Percentiles rank a stretch among this genome's conserved stretches.
phyloP scores from a whole-genome alignment of 768 basidiomycete species.

The Phallus indusiatus region DNA sequence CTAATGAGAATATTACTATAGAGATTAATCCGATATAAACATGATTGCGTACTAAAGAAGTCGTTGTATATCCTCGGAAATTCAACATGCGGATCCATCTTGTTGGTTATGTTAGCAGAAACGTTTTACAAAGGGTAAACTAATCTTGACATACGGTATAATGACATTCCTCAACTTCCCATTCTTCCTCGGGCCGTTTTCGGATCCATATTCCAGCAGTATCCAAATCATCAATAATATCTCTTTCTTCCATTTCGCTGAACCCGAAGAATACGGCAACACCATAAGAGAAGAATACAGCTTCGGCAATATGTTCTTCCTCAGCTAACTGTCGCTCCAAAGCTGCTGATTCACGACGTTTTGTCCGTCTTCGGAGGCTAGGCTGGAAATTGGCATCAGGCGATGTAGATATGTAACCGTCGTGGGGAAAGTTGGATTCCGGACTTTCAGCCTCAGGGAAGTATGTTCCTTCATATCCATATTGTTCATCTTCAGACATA shows the following conservation, averaged over 20 bases:
- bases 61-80: constrained; percentile 94
- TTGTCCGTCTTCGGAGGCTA: not conserved
- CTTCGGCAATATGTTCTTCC: constrained; percentile 53
- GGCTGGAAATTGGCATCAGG: constrained; percentile 10
- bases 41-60: constrained; percentile 68
- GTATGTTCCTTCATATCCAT: constrained; percentile 82
- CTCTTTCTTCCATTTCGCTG: constrained; percentile 64
- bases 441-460: constrained; percentile 33
- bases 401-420: constrained; percentile 52
- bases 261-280: constrained; percentile 91
- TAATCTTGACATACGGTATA: constrained; percentile 47
- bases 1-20: constrained; percentile 19
- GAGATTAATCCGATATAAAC: not conserved
- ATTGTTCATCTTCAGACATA: constrained; percentile 82
- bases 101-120: constrained; percentile 4
- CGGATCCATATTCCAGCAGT: constrained; percentile 61
- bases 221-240: constrained; percentile 76
- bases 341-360: not conserved
- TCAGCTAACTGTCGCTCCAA: constrained; percentile 17
- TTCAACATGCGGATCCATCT: constrained; percentile 78
- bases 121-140: not conserved
- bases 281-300: constrained; percentile 77
- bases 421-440: constrained; percentile 21
- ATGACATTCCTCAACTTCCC: constrained; percentile 94
- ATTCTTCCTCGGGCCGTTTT: constrained; percentile 52